Base-by-base conservation (phyloP, 2,329 filamentous ascomycete genomes). In the Macrophomina tecta region DNA sequence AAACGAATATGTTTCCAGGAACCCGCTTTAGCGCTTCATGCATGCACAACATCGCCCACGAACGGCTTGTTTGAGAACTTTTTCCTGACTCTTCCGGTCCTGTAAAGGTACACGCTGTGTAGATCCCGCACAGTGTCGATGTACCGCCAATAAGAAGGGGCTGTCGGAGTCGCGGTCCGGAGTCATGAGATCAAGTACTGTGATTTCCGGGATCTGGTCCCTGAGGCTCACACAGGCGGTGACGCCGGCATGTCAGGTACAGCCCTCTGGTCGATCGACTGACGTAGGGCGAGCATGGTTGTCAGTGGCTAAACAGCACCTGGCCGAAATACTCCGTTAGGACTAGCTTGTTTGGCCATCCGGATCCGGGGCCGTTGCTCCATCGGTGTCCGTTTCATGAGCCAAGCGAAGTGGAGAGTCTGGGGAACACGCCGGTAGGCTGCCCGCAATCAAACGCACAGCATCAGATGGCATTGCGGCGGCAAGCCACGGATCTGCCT, bases 351-450 rank as follows among this genome's bases (percentile, higher is more conserved):
- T 30, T 49, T 46, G n/a, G 45, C 45, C 32, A 8, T 38, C 58
- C 58, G 42, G 58, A 49, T 30, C 32, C 42, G 42, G 58, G 45
- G 42, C 58, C 58, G 58, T 38, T 38, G 18, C 51, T 62, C 58
- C 58, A 62, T 45, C 38, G 32, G 42, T 38, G n/a, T 62, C 58
- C 32, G 58, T 62, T 62, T 62, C 58, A 62, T 62, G 58, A 62
- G 58, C 58, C 45, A 62, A 62, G 58, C 58, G 58, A 62, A 45
- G 58, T 62, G 58, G 58, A 49, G 58, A 62, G 38, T 62, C 58
- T 62, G 58, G 58, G 58, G 61, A 42, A 53, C 61, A 64, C 42
- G 61, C 36, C 32, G 51, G 49, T 14, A 52, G 5, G 38, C 34
- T 16, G 61, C 49, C 12, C n/a, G 8, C 28, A 53, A 45, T 42